Evolutionary conservation across 2,329 filamentous ascomycete genomes (phyloP), one percentile per base, ranked within the genome.

Genomic region (Diaporthe citrichinensis): DNA sequence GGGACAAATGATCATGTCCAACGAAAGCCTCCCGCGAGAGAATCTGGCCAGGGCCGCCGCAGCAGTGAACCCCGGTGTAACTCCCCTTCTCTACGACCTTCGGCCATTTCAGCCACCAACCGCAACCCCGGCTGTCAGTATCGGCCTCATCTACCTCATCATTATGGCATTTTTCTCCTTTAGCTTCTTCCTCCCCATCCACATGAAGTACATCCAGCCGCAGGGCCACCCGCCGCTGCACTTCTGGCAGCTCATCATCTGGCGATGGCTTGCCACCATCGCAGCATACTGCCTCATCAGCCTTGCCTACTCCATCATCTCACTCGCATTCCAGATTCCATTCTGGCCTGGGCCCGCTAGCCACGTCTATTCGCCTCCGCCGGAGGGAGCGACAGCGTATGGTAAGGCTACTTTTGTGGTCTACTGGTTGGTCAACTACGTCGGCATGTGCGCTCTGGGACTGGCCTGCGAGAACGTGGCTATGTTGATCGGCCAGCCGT

Each of bases 161-260:
- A 93, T 93, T 79, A 86, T 93, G 55, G 90, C 90, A 0, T 93
- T 93, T 84, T 93, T 93, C 84, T 90, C 88, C 39, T 93, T 91
- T 81, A 86, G 88, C 0, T 93, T 93, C 83, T 91, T 93, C 79
- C 84, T 93, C 59, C 91, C 91, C 0, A 89, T 92, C 20, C 91
- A 93, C 80, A 87, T 87, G 78, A 83, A 89, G 79, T 92, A 91
- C 80, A 84, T 92, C 75, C 86, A 86, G 23, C 87, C 88, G 0
- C 85, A 88, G 65, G 86, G 86, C 15, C 90, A 92, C 75, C 90
- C 89, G 1, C 89, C 90, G 0, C 85, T 93, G 1, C 88, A 90
- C 62, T 89, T 90, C 79, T 85, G 84, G 77, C 89, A 93, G 74
- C 86, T 92, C 59, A 85, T 93, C 41, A 74, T 90, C 34, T 92